phyloP scores from a whole-genome alignment of 129 eudicot species.

The Pittosporum tobira region DNA sequence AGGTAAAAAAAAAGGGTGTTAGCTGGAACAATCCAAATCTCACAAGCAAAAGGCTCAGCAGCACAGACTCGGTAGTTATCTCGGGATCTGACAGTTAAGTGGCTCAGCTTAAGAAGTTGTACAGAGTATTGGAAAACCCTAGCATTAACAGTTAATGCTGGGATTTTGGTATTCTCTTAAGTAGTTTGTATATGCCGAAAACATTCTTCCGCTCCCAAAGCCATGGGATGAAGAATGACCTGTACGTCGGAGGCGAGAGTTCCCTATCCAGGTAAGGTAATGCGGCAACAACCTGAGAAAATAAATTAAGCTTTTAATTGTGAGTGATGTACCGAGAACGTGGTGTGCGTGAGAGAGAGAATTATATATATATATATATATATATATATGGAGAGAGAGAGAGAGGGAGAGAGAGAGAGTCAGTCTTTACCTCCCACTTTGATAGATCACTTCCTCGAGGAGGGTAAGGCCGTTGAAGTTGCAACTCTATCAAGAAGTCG shows the following conservation, averaged over 20 bases:
- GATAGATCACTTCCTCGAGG: constrained; percentile 75
- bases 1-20: background rate
- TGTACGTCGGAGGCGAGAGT: constrained; percentile 70
- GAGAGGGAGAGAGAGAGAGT: constrained; percentile 8
- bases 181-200: constrained; percentile 76
- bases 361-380: too few relatives aligned
- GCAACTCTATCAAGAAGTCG: constrained; percentile 81
- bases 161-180: constrained; percentile 57
- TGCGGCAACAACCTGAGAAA: constrained; percentile 72
- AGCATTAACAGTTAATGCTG: constrained; percentile 2
- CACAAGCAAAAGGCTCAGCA: constrained; percentile 5
- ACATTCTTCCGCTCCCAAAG: constrained; percentile 77
- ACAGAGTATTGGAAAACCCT: background rate
- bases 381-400: constrained; percentile 1
- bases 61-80: constrained; percentile 6
- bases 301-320: background rate
- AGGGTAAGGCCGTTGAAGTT: constrained; percentile 68
- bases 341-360: background rate
- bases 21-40: background rate
- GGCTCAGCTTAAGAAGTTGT: constrained; percentile 2
- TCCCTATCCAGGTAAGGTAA: constrained; percentile 84
- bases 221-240: constrained; percentile 86
- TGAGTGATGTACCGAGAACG: background rate
- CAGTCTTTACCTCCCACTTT: constrained; percentile 78
- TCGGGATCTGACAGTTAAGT: constrained; percentile 7